Evolutionary conservation across 148 eudicot species (phyloP), one percentile per base, ranked within the genome.

Genomic region (Arbutus unedo): DNA sequence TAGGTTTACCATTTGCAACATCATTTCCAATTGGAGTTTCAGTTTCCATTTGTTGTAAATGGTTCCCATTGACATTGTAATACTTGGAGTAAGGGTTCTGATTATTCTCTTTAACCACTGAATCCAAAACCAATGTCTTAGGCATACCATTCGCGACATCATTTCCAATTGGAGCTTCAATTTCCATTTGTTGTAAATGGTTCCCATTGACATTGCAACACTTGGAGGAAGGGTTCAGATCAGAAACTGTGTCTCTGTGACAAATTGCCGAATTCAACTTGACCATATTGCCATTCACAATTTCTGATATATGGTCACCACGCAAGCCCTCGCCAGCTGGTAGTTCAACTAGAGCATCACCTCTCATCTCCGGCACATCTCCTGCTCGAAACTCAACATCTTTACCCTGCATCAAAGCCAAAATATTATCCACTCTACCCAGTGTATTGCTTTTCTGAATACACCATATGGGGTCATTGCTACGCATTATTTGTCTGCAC

Each of bases 401-500:
- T 79, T 71, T 66, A 81, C 79, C 79, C 41, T 21, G 73, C 79
- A 78, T 57, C 59, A 87, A 82, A 49, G 82, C 72, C 23, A 43
- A 43, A 80, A 74, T 62, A 43, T 50, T 76, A 38, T 44, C 91
- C 53, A 78, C 51, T 57, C 50, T n/a, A 71, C 75, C 5, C 14
- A 75, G 82, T 81, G 25, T 49, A 79, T 81, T 53, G 85, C 83
- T 83, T 47, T 81, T 83, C 70, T 82, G 83, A 80, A 93, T 90
- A 79, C 77, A 88, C 68, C 84, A 85, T 70, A 92, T 82, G 16
- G 97, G 96, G 45, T 93, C 91, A 79, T 90, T 84, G 81, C 91
- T 90, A 80, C 62, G 83, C 55, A 89, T 73, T 77, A 93, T 92
- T 54, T 76, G 83, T 72, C 90, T 91, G 83, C 98, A 95, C 77